phyloP scores from a whole-genome alignment of 106 monocot genomes.

The Apostasia ramifera region DNA sequence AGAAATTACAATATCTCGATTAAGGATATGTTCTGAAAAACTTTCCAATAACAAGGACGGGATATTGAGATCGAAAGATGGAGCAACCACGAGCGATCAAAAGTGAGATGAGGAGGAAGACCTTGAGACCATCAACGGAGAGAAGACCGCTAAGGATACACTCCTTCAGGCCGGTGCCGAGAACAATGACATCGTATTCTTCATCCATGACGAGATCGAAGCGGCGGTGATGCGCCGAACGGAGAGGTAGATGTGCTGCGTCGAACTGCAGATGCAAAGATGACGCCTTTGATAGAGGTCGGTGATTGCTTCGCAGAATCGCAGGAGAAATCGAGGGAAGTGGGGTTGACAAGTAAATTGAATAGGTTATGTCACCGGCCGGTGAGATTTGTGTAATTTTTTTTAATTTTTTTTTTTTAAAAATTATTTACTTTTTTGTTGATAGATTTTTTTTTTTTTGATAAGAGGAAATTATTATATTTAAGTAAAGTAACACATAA shows the following conservation, averaged over 20 bases:
- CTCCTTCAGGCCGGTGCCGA: slow-evolving; percentile 87
- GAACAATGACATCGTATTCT: slow-evolving; percentile 88
- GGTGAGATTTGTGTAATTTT: too few species aligned
- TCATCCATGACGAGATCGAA: slow-evolving; percentile 59
- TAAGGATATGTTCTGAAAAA: too few species aligned
- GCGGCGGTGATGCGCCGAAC: neutral
- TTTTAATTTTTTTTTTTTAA: too few species aligned
- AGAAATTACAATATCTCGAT: too few species aligned
- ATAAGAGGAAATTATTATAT: too few species aligned
- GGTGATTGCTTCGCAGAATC: too few species aligned
- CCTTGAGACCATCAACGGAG: slow-evolving; percentile 91
- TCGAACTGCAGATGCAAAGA: neutral
- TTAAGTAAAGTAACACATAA: too few species aligned
- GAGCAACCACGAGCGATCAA: neutral
- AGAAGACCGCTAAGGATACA: slow-evolving; percentile 95
- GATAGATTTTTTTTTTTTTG: too few species aligned
- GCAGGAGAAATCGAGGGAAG: neutral
- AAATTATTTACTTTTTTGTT: too few species aligned
- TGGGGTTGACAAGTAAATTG: slow-evolving; percentile 6
- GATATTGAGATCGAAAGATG: too few species aligned
- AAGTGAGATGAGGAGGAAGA: slow-evolving; percentile 8
- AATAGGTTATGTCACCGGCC: neutral
- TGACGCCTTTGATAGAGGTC: neutral
- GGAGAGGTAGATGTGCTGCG: neutral
- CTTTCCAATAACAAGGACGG: too few species aligned